phyloP scores from a whole-genome alignment of 768 basidiomycete genomes.

The Lactarius sanguifluus region DNA sequence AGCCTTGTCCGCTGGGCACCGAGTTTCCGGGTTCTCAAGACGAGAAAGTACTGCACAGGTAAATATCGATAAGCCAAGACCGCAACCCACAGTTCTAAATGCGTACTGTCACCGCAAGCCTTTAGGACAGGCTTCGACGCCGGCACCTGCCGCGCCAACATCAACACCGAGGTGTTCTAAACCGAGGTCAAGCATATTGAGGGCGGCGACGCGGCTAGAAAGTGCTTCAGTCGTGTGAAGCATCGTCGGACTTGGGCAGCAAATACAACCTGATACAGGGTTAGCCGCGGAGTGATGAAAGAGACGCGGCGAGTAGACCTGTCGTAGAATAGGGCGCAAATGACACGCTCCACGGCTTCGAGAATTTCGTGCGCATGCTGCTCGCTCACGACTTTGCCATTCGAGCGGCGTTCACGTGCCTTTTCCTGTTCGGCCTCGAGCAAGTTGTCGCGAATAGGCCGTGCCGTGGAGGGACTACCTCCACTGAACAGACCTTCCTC shows the following conservation, averaged over 20 bases:
- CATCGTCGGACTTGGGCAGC: constrained; percentile 71
- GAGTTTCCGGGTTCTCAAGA: constrained; percentile 45
- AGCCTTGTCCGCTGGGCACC: constrained; percentile 77
- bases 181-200: constrained; percentile 87
- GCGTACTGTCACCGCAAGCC: constrained; percentile 71
- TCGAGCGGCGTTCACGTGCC: constrained; percentile 19
- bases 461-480: constrained; percentile 38
- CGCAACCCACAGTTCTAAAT: background rate
- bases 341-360: constrained; percentile 68
- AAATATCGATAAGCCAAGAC: constrained; percentile 23
- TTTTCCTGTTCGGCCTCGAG: constrained; percentile 30
- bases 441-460: constrained; percentile 27
- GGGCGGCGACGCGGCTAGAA: constrained; percentile 83
- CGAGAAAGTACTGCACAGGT: constrained; percentile 48
- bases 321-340: constrained; percentile 82
- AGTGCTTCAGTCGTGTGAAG: constrained; percentile 88
- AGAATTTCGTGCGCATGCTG: constrained; percentile 54
- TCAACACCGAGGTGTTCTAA: constrained; percentile 89
- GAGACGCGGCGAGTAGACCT: constrained; percentile 45
- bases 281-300: constrained; percentile 16
- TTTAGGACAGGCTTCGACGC: constrained; percentile 63
- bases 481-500: constrained; percentile 60
- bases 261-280: constrained; percentile 64
- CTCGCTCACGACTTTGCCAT: constrained; percentile 36
- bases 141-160: constrained; percentile 50